Evolutionary conservation across 108 stramenopile genomes (phyloP).

Genomic region (Fistulifera solaris): DNA sequence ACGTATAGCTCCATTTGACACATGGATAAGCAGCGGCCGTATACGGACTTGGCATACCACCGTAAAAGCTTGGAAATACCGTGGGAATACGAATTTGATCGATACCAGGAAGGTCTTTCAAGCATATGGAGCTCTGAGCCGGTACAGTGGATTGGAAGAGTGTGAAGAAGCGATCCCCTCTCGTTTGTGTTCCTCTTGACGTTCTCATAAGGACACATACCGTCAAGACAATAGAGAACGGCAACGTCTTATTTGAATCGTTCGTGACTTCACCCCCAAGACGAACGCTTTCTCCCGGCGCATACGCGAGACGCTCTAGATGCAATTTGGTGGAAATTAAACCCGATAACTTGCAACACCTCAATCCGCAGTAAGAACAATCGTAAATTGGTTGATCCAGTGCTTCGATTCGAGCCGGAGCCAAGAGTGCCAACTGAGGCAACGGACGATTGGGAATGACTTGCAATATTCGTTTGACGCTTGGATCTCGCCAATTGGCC

Average conservation of each 20-base stretch:
- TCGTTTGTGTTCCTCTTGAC: too few relatives aligned
- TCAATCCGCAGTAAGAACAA: too few relatives aligned
- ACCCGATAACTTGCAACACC: not conserved
- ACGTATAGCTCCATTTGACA: constrained; percentile 4
- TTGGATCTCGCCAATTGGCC: constrained; percentile 10
- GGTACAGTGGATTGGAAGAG: not conserved
- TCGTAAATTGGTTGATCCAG: too few relatives aligned
- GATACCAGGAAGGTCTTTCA: not conserved
- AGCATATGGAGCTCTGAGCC: not conserved
- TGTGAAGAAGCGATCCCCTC: too few relatives aligned
- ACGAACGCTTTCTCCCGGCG: constrained; percentile 9
- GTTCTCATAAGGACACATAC: not conserved
- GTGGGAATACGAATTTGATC: constrained; percentile 1
- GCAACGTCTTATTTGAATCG: not conserved
- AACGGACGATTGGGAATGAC: constrained; percentile 12
- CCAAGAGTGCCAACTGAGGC: not conserved
- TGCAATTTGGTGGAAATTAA: not conserved
- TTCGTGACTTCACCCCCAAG: constrained; percentile 6
- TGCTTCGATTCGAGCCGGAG: too few relatives aligned
- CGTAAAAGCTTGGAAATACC: constrained; percentile 12
- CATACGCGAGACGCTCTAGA: constrained; percentile 5
- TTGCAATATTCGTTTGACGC: not conserved
- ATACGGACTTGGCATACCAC: constrained; percentile 2
- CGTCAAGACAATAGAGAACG: constrained; percentile 1
- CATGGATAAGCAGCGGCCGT: not conserved